Conservation (phyloP, 2,329 filamentous ascomycete genomes). For the Fusarium circinatum region DNA sequence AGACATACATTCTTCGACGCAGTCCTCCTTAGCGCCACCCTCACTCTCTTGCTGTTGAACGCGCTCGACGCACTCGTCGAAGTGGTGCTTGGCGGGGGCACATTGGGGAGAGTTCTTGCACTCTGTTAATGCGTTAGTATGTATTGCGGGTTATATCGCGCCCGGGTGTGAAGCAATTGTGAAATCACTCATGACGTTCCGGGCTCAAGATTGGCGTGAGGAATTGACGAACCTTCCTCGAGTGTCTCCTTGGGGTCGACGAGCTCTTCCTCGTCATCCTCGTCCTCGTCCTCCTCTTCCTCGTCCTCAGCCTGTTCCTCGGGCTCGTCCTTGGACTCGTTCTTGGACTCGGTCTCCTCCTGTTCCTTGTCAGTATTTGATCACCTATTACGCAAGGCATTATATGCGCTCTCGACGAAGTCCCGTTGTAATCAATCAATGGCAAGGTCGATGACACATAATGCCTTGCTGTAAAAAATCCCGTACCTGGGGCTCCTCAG, state of each 20-base stretch:
- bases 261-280: slow-evolving; percentile 83
- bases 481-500: slow-evolving; percentile 70
- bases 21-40: slow-evolving; percentile 86
- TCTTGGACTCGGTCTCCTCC: slow-evolving; percentile 62
- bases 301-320: slow-evolving; percentile 54
- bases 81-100: slow-evolving; percentile 93
- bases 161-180: slow-evolving; percentile 18
- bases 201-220: background rate
- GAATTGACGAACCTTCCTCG: slow-evolving; percentile 82
- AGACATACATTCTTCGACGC: slow-evolving; percentile 93
- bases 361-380: slow-evolving; percentile 37
- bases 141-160: slow-evolving; percentile 14
- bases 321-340: slow-evolving; percentile 50
- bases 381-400: background rate
- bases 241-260: slow-evolving; percentile 88
- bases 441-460: slow-evolving; percentile 20
- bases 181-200: slow-evolving; percentile 34
- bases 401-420: background rate
- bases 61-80: slow-evolving; percentile 96
- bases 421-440: slow-evolving; percentile 28
- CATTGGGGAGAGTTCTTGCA: slow-evolving; percentile 90
- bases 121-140: slow-evolving; percentile 65
- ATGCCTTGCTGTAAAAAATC: slow-evolving; percentile 31
- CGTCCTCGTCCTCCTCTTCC: slow-evolving; percentile 67
- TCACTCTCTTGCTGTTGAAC: slow-evolving; percentile 74